Evolutionary conservation across 1,139 yeast genomes (phyloP), one percentile per base, ranked within the genome.

Genomic region (Debaryomyces udenii): DNA sequence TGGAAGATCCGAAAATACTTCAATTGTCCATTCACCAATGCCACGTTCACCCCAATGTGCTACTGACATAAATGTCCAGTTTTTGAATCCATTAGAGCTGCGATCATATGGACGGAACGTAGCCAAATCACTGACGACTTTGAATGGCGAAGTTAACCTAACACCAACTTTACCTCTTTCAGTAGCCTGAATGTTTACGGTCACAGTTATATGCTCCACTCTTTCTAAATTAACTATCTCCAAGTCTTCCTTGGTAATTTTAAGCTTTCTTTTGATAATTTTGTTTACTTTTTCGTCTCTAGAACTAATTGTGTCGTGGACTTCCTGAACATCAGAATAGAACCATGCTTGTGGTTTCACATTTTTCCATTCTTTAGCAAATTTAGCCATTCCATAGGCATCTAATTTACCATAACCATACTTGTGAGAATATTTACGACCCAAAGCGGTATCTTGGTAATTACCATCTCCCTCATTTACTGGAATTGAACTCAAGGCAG

Each of bases 11-110:
- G 59, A 56, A 44, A 67, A 66, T 1, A 91, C 91, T 50, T 76
- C 79, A 18, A 93, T 57, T 27, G 66, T 80, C 99, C 99, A 94
- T 11, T 79, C 81, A 9, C 99, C 99, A 24, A 64, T 63, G 2
- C 94, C 94, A 1, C 62, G 47, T 59, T 90, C 97, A 27, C 96
- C 97, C 98, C 99, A 93, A 61, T 93, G 98, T 2, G 96, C 98
- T 16, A 94, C 98, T n/a, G 94, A 80, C 90, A 91, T 89, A 57
- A 93, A 93, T 1, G 90, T 86, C 99, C 99, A 94, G 49, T 85
- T 74, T 7, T 58, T 55, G 51, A 88, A 86, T 0, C 97, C 96
- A 1, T 60, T 68, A 2, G 55, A 52, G 4, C 81, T 71, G 3
- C 47, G 51, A 61, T 94, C 99, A 15, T 63, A 52, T 4, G 63